Base-by-base conservation (phyloP, 352 stramenopile species). In the Phytophthora sp. region DNA sequence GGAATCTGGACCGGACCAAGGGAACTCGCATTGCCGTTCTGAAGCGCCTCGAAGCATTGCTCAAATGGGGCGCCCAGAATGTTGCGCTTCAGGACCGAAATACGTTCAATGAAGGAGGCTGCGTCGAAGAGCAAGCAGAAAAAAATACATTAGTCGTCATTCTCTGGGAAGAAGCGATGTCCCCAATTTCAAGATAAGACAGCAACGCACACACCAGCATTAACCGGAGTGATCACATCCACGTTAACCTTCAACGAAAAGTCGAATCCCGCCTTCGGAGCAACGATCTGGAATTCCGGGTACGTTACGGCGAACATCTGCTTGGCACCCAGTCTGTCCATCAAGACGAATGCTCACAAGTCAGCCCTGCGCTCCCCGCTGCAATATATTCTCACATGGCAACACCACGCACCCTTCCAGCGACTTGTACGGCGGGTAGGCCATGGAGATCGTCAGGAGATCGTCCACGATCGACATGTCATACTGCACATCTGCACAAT, bases 31-130 rank as follows among this genome's bases (percentile, higher is more conserved):
- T 78, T 90, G 53, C 85, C 87, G 18, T 76, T 85, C 41, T 82
- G 60, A 18, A 95, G 74, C n/a, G 87, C 87, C 35, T 89, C 73
- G 53, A 95, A 95, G 57, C 86, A 93, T 67, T 91, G 85, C 60
- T 95, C 85, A 46, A 93, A 95, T 1, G 85, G 87, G 13, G 87
- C 83, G 4, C 76, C 71, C 24, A 93, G 58, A 63, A 95, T 86
- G 69, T 95, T 93, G 47, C 87, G 80, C 81, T 95, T 95, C n/a
- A 95, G 70, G 8, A 85, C 57, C 9, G 87, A 84, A 38, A 95
- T 72, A 38, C 85, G 85, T 18, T 83, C 70, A 63, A 95, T 86
- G 55, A 95, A 85, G 1, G 81, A 88, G 7, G 72, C 87, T 95
- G 42, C 11, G n/a, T 23, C n/a, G 23, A 63, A 60, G 26, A 26